These are phyloP conservation scores for Talaromyces sp. DNA, from an alignment of 2,329 filamentous ascomycete species.

Conservation along the genomic window DNA sequence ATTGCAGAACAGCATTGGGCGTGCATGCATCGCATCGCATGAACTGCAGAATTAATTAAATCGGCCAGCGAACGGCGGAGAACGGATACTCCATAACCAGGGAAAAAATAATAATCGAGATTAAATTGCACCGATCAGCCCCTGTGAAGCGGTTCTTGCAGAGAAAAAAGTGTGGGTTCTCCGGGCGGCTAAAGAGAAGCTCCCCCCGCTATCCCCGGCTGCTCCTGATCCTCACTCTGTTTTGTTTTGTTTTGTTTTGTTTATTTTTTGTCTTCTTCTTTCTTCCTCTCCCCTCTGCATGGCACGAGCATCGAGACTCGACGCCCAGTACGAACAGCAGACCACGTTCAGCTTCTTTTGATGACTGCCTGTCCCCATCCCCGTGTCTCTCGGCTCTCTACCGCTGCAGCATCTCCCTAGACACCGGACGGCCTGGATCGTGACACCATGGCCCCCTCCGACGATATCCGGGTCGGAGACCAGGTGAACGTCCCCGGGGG, in stretches of 20 bases:
- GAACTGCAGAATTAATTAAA: background rate
- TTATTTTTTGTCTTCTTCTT: background rate
- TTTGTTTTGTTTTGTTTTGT: background rate
- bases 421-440: background rate
- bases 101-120: background rate
- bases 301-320: background rate
- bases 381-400: background rate
- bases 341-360: background rate
- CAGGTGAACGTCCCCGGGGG: constrained; percentile 85
- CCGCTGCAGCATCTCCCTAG: background rate
- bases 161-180: background rate
- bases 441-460: constrained; percentile 29
- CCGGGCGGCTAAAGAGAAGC: background rate
- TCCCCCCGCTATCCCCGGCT: background rate
- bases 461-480: constrained; percentile 69
- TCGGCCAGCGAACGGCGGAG: background rate
- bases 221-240: background rate
- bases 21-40: background rate
- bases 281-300: background rate
- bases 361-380: background rate
- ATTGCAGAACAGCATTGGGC: background rate
- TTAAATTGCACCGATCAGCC: background rate
- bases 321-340: background rate
- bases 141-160: background rate
- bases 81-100: background rate